Base-by-base conservation (phyloP, 169 alveolate genomes). In the Amoebophrya sp. region DNA sequence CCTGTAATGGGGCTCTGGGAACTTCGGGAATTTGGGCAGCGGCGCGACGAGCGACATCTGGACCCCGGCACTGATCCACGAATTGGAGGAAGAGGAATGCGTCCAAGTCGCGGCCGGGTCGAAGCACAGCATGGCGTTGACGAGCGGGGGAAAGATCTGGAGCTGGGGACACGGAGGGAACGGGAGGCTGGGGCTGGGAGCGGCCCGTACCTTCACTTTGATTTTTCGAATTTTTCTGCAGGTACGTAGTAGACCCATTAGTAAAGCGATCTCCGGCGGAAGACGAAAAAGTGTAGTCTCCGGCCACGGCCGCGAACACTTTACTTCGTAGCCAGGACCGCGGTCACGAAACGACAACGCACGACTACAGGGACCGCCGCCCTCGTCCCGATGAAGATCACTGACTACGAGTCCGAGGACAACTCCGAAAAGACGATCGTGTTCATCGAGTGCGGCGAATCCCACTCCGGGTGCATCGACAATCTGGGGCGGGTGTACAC, bases 101-200 rank as follows among this genome's bases (percentile, higher is more conserved):
- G 39, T 89, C 23, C 93, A 91, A 87, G 92, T 91, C 7, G 92
- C 92, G 0, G 92, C 92, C 0, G 92, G 92, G 40, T 48, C 92
- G 69, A 91, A 91, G 92, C 92, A 91, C 58, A 78, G 90, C 89
- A 48, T 91, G 92, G 92, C 92, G 15, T 31, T 91, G 39, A 69
- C 90, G 69, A 87, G 78, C 0, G 29, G 7, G 34, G 78, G 78
- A 16, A 2, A 23, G 34, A 16, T 58, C 78, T 91, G 39, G 43
- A 34, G 89, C 42, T 91, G 93, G 93, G 93, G 93, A 16, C 93
- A 91, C 15, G 93, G 93, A 31, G 93, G 93, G 29, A 89, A 88
- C 58, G 93, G 93, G 20, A 91, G 93, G 10, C 31, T 91, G 41
- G 93, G 93, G 0, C 93, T 88, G 13, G 93, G 93, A 4, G 34